phyloP scores from a whole-genome alignment of 2,329 filamentous ascomycete genomes.

The Neocatenulostroma microsporum region DNA sequence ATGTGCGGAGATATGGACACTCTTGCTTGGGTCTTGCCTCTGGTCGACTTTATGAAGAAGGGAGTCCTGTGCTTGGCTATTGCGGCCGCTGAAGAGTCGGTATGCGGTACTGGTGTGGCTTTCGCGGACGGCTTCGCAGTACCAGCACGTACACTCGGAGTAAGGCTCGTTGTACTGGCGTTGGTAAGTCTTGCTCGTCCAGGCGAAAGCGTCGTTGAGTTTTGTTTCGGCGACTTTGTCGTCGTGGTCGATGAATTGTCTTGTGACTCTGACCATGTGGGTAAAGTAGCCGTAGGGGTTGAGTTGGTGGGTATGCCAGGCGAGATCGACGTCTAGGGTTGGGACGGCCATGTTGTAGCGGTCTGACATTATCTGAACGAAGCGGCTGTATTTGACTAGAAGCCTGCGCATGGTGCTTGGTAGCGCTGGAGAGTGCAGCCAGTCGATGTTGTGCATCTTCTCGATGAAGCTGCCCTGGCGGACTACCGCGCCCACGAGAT shows the following conservation, averaged over 20 bases:
- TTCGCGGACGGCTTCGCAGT: constrained; percentile 65
- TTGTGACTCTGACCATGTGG: constrained; percentile 44
- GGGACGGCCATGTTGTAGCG: constrained; percentile 52
- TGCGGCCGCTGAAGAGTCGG: constrained; percentile 36
- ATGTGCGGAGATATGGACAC: constrained; percentile 66
- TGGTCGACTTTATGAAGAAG: constrained; percentile 40
- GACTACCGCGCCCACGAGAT: constrained; percentile 58
- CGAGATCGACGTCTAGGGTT: constrained; percentile 66
- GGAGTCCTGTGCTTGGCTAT: constrained; percentile 21
- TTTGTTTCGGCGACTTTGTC: constrained; percentile 68
- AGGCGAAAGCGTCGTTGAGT: constrained; percentile 60
- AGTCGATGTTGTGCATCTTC: constrained; percentile 71
- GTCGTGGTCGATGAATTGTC: constrained; percentile 68
- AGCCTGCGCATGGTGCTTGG: constrained; percentile 57
- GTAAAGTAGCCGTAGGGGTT: constrained; percentile 55
- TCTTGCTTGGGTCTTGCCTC: constrained; percentile 42
- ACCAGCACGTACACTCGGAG: constrained; percentile 73
- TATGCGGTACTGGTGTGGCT: constrained; percentile 45
- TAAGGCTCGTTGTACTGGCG: constrained; percentile 59
- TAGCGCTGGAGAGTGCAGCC: constrained; percentile 64
- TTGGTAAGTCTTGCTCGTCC: constrained; percentile 64
- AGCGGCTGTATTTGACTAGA: constrained; percentile 57
- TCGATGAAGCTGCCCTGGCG: constrained; percentile 59
- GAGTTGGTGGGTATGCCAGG: constrained; percentile 76
- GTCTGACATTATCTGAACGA: constrained; percentile 51